Conservation (phyloP, 192 early-diverging fungal genomes). For the Coemansia interrupta region DNA sequence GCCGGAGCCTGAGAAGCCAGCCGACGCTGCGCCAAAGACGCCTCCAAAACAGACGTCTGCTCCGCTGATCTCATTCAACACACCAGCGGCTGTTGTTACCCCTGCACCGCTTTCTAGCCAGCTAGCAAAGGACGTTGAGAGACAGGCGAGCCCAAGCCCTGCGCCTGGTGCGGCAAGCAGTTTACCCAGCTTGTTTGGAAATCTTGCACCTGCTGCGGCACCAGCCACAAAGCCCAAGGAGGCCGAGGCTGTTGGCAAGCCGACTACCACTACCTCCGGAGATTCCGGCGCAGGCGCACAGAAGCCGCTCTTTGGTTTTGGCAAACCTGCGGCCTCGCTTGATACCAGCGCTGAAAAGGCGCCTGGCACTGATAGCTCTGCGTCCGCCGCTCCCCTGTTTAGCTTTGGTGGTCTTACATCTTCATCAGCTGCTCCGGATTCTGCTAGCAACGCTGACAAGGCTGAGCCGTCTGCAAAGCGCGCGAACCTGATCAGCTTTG, state of each 20-base stretch:
- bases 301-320: constrained; percentile 21
- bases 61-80: background rate
- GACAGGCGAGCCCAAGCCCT: too few species aligned
- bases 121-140: background rate
- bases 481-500: constrained; percentile 1
- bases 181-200: constrained; percentile 5
- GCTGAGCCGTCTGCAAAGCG: background rate
- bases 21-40: constrained; percentile 1
- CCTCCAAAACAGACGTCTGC: background rate
- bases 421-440: background rate
- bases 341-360: background rate
- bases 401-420: background rate
- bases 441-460: background rate
- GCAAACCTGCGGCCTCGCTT: constrained; percentile 2
- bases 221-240: background rate
- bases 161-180: too few species aligned
- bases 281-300: background rate
- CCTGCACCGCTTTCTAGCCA: background rate
- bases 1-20: constrained; percentile 18
- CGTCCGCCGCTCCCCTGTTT: background rate
- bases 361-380: background rate
- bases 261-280: background rate
- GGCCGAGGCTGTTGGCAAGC: background rate
- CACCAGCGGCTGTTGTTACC: background rate
- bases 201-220: constrained; percentile 11